phyloP scores from a whole-genome alignment of 1,139 yeast genomes.

The Pichia sp. region DNA sequence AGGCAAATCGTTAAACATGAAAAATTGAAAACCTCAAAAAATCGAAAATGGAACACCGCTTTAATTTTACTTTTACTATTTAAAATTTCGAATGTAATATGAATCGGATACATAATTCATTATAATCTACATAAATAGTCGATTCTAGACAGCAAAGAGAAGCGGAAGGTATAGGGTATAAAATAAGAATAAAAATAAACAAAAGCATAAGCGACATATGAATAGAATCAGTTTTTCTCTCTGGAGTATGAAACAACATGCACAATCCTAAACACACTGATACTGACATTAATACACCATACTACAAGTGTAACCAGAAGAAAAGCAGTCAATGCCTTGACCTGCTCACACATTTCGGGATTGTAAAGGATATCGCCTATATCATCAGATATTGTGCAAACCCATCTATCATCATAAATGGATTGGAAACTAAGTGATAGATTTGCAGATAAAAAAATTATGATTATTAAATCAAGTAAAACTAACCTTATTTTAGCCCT shows the following conservation, averaged over 20 bases:
- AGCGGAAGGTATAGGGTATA: no score
- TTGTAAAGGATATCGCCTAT: neutral
- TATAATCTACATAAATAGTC: no score
- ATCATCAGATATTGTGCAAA: slow-evolving; percentile 40
- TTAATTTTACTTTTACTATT: no score
- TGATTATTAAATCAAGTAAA: slow-evolving; percentile 75
- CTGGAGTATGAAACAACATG: slow-evolving; percentile 45
- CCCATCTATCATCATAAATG: slow-evolving; percentile 76
- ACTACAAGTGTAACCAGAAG: slow-evolving; percentile 65
- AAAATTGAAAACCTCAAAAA: no score
- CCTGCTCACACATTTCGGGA: slow-evolving; percentile 60
- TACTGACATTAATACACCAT: slow-evolving; percentile 83
- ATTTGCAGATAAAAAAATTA: slow-evolving; percentile 91
- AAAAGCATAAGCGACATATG: no score
- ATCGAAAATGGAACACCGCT: no score
- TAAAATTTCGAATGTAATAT: no score
- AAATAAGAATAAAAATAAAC: no score
- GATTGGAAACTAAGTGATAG: slow-evolving; percentile 81
- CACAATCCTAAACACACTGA: slow-evolving; percentile 81
- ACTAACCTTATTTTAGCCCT: slow-evolving; percentile 71
- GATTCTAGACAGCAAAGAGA: no score
- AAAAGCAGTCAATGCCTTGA: slow-evolving; percentile 72
- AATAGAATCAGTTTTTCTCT: slow-evolving; percentile 4
- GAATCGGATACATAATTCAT: no score
- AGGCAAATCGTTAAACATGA: no score